Base-by-base conservation (phyloP, 2,329 filamentous ascomycete species). In the Aureobasidium namibiae region DNA sequence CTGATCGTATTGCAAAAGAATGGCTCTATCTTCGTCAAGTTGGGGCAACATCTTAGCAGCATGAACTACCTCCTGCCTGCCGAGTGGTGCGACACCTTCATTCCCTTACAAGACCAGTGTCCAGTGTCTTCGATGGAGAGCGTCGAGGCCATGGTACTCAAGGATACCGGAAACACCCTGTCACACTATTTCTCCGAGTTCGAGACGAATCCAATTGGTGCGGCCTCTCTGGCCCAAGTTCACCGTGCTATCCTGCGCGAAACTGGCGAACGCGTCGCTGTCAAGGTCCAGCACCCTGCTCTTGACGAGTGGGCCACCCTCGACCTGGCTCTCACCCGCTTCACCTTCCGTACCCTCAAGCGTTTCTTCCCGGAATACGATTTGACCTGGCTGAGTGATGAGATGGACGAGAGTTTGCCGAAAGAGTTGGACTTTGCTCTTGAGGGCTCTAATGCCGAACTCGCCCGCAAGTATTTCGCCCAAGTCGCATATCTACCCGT, bases 291-390 rank as follows among this genome's bases (percentile, higher is more conserved):
- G 71, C 94, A 99, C 74, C 94, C 94, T 1, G 82, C 84, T 4
- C 76, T 99, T 59, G 89, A 91, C 62, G 88, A 95, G 73, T 99
- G 91, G 90, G 88, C 90, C 16, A 88, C 86, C 26, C 79, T 99
- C 11, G 94, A 99, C 72, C 80, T 97, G 64, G 84, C 86, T 2
- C 78, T 99, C 62, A 99, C 94, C 5, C 79, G 83, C 38, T 95
- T 94, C 67, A 95, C 92, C 0, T 99, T 99, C 73, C 85, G 86
- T 11, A 94, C 87, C 0, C 77, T 99, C 61, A 96, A 95, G 74
- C 82, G 83, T 61, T 96, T 92, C 78, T 99, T 99, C 69, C 95
- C 95, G 2, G 92, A 97, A 67, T 99, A 99, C 72, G 94, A 99
- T 72, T 80, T 99, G 29, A 92, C 95, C 69, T 99, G 94, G 94